A percentile compares a stretch with the other conserved stretches of the same genome.
phyloP scores from a whole-genome alignment of 2,329 filamentous ascomycete genomes.

The Myrmaecium sp. region DNA sequence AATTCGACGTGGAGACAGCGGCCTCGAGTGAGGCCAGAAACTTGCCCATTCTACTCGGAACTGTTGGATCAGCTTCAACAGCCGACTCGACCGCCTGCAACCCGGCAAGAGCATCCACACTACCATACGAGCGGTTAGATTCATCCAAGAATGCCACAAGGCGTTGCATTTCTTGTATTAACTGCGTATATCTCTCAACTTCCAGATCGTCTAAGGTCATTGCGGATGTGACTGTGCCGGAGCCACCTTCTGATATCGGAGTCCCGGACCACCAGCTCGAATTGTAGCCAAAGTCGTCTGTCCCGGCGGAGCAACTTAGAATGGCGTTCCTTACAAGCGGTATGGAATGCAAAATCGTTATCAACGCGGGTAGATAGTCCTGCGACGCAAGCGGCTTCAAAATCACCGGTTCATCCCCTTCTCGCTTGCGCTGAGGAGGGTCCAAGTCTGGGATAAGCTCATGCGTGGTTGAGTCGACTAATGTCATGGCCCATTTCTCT shows the following conservation, averaged over 20 bases:
- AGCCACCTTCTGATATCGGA: slow-evolving; percentile 22
- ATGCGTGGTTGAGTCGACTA: slow-evolving; percentile 27
- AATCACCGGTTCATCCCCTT: slow-evolving; percentile 35
- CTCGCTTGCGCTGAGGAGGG: slow-evolving; percentile 30
- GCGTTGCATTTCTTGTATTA: slow-evolving; percentile 41
- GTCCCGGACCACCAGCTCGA: slow-evolving; percentile 46
- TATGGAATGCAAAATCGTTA: slow-evolving; percentile 46
- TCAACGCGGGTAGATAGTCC: slow-evolving; percentile 37
- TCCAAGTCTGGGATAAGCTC: slow-evolving; percentile 39
- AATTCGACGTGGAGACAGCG: slow-evolving; percentile 25
- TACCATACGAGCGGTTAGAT: slow-evolving; percentile 42
- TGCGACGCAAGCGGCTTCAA: slow-evolving; percentile 36
- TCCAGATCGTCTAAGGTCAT: slow-evolving; percentile 13
- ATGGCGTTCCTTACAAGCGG: slow-evolving; percentile 41
- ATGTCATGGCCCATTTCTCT: slow-evolving; percentile 37
- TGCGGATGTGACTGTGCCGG: slow-evolving; percentile 12
- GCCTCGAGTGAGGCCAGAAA: slow-evolving; percentile 34
- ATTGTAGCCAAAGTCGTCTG: slow-evolving; percentile 37
- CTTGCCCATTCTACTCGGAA: slow-evolving; percentile 20
- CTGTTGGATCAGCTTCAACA: slow-evolving; percentile 17
- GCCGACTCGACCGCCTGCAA: slow-evolving; percentile 11
- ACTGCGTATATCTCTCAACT: slow-evolving; percentile 23
- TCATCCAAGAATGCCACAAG: slow-evolving; percentile 43
- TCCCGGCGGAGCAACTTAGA: slow-evolving; percentile 27
- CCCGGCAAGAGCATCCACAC: slow-evolving; percentile 32